Evolutionary conservation across 2,329 filamentous ascomycete species (phyloP).

Genomic region (Nakataea oryzae): DNA sequence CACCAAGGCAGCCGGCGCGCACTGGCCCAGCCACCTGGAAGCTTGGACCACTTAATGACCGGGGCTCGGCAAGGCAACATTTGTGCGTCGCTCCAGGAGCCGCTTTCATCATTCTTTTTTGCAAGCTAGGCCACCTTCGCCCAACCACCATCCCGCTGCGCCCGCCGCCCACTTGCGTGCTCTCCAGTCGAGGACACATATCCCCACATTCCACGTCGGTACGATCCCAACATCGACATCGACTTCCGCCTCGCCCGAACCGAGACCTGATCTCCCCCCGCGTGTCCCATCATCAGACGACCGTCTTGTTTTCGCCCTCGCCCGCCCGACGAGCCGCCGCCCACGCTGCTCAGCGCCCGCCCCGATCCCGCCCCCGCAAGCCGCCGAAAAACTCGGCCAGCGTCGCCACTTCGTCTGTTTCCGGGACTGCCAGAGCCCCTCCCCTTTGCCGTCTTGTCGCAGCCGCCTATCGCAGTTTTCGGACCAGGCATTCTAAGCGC

Average conservation of each 20-base stretch:
- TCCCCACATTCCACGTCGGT: background rate
- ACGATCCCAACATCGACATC: background rate
- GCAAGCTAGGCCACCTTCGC: background rate
- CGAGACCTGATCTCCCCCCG: background rate
- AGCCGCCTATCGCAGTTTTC: background rate
- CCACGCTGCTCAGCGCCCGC: background rate
- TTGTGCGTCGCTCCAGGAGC: slow-evolving; percentile 3
- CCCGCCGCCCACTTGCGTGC: background rate
- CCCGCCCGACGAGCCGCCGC: background rate
- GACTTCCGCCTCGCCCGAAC: background rate
- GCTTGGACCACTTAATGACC: slow-evolving; percentile 1
- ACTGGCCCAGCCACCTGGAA: background rate
- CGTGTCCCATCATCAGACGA: background rate
- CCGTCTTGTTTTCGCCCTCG: background rate
- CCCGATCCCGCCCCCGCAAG: background rate
- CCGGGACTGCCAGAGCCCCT: background rate
- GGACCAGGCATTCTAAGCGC: background rate
- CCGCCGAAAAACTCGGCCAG: background rate
- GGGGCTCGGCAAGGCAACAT: slow-evolving; percentile 1
- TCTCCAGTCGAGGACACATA: slow-evolving; percentile 2
- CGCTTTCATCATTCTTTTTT: slow-evolving; percentile 4
- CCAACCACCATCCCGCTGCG: background rate
- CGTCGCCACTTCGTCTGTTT: background rate
- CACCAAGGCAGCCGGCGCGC: background rate
- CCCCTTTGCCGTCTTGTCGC: background rate